Base-by-base conservation (phyloP, 257 asterid species). In the Pogostemon cablin region DNA sequence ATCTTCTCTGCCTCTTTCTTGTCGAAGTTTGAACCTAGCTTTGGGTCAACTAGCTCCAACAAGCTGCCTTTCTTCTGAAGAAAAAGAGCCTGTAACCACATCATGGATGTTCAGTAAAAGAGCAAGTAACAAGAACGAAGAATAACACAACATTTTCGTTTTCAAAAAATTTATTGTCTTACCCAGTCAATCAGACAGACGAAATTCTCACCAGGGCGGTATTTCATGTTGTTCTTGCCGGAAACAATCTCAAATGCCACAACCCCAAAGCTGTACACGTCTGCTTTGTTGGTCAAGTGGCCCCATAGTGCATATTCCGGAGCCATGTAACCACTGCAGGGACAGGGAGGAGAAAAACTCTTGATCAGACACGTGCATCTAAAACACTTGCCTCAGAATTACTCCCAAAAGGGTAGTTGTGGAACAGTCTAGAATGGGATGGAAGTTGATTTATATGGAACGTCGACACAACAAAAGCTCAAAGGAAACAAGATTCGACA, bases 301-400 rank as follows among this genome's bases (percentile, higher is more conserved):
- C 96, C 96, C 90, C 92, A 85, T 5, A 88, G 44, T 11, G 91
- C 95, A 71, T 88, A 88, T 74, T 88, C 91, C 3, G 91, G 90
- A 41, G 95, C 95, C 90, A 88, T 88, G 59, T 86, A 88, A 15
- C 96, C 96, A 4, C 88, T 88, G 75, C 32, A 25, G 2, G 32
- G 32, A 25, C 57, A 68, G 72, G 38, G 37, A 59, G 8, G 40
- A 34, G 4, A 40, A 41, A 40, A 42, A 50, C 2, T 38, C 11
- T 2, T 54, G 4, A 41, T 63, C 42, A 54, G 48, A 7, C 3
- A 61, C 50, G 7, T 40, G 32, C 52, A 41, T 60, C 53, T 5
- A 62, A 20, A 62, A 7, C 40, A 42, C 53, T 41, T 9, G 20
- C 4, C 6, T 44, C 48, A 62, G 53, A 9, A n/a, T 34, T 50